A percentile compares a stretch with the other conserved stretches of the same genome.
These are phyloP conservation scores for Pichia sp. DNA, from an alignment of 1,139 yeast genomes.

Conservation along the genomic window DNA sequence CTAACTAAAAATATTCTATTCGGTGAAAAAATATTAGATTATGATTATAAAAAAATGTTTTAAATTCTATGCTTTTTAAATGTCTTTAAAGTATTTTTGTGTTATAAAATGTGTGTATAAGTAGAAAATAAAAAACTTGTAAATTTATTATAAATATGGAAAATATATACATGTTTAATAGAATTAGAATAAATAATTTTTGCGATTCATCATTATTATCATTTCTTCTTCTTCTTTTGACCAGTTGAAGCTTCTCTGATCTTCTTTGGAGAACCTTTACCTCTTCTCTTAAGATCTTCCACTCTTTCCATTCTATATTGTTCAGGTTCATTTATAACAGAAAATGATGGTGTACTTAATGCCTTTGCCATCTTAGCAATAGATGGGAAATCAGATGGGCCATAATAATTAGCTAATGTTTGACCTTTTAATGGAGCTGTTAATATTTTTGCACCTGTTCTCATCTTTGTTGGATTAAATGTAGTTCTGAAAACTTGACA, in stretches of 20 bases:
- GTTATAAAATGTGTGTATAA: neutral
- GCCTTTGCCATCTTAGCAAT: conserved; percentile 30
- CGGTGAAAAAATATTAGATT: conserved; percentile 26
- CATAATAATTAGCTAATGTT: conserved; percentile 65
- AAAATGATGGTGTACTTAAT: conserved; percentile 25
- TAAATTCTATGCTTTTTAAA: conserved; percentile 8
- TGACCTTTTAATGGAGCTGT: conserved; percentile 74
- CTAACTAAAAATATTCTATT: conserved; percentile 18
- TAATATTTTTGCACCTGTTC: conserved; percentile 76
- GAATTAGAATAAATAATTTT: no score
- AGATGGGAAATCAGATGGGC: conserved; percentile 63
- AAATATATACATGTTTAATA: conserved; percentile 1
- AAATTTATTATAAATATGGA: neutral
- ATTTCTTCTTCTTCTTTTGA: conserved; percentile 31
- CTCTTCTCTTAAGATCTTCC: conserved; percentile 72
- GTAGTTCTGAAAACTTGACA: conserved; percentile 57
- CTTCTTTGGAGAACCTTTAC: conserved; percentile 90
- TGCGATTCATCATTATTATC: neutral
- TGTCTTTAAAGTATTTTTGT: neutral
- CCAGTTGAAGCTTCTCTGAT: conserved; percentile 44
- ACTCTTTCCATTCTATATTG: conserved; percentile 62
- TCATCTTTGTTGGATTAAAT: conserved; percentile 59
- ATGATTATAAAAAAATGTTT: conserved; percentile 28
- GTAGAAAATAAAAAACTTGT: neutral
- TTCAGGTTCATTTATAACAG: conserved; percentile 68